A percentile compares a stretch with the other conserved stretches of the same genome.
Evolutionary conservation across 2,329 filamentous ascomycete genomes (phyloP).

Genomic region (Claviceps sp.): DNA sequence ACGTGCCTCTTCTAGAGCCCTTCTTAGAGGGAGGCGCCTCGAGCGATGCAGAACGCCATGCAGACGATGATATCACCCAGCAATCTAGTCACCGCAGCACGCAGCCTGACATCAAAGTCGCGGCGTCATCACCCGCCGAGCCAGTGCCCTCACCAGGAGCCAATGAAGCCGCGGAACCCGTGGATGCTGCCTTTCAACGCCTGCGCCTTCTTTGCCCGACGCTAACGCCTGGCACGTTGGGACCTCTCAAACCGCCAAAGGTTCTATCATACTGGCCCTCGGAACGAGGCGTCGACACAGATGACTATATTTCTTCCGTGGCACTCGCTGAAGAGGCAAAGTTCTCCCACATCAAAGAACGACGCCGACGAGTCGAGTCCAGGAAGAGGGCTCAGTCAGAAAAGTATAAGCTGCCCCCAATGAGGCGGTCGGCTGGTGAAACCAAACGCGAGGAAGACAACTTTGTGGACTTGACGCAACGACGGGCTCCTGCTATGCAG

Average conservation of each 20-base stretch:
- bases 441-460: conserved; percentile 4
- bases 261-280: conserved; percentile 27
- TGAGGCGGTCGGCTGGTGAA: conserved; percentile 11
- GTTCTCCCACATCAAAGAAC: conserved; percentile 21
- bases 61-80: conserved; percentile 5
- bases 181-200: conserved; percentile 20
- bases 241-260: conserved; percentile 14
- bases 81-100: neutral
- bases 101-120: neutral
- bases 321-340: conserved; percentile 21
- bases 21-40: conserved; percentile 14
- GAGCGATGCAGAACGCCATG: conserved; percentile 4
- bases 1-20: conserved; percentile 17
- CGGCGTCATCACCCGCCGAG: conserved; percentile 7
- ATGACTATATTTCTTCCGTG: conserved; percentile 26
- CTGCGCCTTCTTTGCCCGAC: conserved; percentile 22
- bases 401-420: conserved; percentile 19
- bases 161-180: neutral
- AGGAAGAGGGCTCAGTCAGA: conserved; percentile 21
- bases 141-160: conserved; percentile 3
- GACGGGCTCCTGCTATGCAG: conserved; percentile 11
- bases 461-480: conserved; percentile 6
- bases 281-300: conserved; percentile 21
- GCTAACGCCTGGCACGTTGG: conserved; percentile 14
- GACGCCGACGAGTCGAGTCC: conserved; percentile 19